phyloP scores from a whole-genome alignment of 805 yeast genomes.

The Barnettozyma californica region DNA sequence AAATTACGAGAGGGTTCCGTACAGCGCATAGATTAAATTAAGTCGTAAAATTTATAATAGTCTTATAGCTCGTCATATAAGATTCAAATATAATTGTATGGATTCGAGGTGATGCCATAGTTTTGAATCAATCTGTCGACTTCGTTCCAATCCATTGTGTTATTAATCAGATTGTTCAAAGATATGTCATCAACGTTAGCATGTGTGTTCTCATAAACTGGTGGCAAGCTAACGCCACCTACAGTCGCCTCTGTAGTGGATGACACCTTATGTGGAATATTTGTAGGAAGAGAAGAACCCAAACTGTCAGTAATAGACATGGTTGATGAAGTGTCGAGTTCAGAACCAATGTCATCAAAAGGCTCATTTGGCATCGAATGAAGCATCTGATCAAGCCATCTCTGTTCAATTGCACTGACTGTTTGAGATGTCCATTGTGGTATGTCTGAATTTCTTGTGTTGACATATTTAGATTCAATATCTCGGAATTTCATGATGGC shows the following conservation, averaged over 20 bases:
- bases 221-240: not conserved
- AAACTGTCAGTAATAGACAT: not conserved
- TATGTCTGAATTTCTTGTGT: not conserved
- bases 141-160: not conserved
- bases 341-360: not conserved
- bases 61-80: not conserved
- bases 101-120: not conserved
- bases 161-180: conserved; percentile 1
- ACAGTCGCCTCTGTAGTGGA: not conserved
- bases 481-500: conserved; percentile 6
- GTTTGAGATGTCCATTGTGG: conserved; percentile 8
- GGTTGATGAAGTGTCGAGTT: not conserved
- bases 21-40: not conserved
- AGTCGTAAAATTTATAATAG: not conserved
- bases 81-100: not conserved
- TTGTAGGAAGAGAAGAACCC: not conserved
- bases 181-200: not conserved
- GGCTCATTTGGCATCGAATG: not conserved
- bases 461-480: conserved; percentile 4
- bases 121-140: not conserved
- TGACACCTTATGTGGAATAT: not conserved
- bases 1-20: not conserved
- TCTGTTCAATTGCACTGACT: conserved; percentile 16
- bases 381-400: conserved; percentile 22
- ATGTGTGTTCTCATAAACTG: not conserved